Percentiles rank a stretch among this genome's conserved stretches.
These are phyloP conservation scores for Arxiozyma heterogenica DNA, from an alignment of 1,139 yeast genomes.

Conservation along the genomic window DNA sequence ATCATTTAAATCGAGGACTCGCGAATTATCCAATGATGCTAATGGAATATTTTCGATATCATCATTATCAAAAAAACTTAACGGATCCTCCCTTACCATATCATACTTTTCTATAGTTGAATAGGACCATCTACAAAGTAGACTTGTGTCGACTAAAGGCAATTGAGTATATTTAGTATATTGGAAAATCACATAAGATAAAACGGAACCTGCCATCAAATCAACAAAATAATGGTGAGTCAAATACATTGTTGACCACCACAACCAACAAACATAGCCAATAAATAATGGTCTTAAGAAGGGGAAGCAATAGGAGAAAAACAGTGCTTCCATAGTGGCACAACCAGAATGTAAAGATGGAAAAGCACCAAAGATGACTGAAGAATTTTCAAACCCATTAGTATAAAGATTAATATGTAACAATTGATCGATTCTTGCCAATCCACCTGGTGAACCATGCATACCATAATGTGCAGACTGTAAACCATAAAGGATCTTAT, in stretches of 20 bases:
- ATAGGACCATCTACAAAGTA: conserved; percentile 84
- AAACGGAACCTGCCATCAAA: conserved; percentile 78
- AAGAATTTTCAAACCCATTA: conserved; percentile 75
- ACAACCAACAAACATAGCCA: conserved; percentile 76
- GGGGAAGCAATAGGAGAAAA: conserved; percentile 77
- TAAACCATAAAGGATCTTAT: conserved; percentile 74
- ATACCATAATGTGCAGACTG: conserved; percentile 86
- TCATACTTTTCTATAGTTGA: conserved; percentile 31
- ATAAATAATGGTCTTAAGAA: conserved; percentile 52
- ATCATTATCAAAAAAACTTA: conserved; percentile 18
- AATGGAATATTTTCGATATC: conserved; percentile 29
- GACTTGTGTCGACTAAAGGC: conserved; percentile 54
- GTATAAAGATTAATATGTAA: conserved; percentile 81
- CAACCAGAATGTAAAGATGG: conserved; percentile 94
- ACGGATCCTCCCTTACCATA: conserved; percentile 31
- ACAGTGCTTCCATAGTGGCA: conserved; percentile 86
- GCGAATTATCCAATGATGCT: conserved; percentile 3
- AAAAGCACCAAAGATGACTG: conserved; percentile 95
- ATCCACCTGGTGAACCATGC: conserved; percentile 95
- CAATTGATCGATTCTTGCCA: conserved; percentile 75
- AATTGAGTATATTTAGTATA: conserved; percentile 64
- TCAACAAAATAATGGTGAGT: conserved; percentile 94
- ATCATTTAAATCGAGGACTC: not conserved
- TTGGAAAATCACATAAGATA: conserved; percentile 62
- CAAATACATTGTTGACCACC: conserved; percentile 98